phyloP scores from a whole-genome alignment of 2,329 filamentous ascomycete genomes.

The Claviceps sorghi region DNA sequence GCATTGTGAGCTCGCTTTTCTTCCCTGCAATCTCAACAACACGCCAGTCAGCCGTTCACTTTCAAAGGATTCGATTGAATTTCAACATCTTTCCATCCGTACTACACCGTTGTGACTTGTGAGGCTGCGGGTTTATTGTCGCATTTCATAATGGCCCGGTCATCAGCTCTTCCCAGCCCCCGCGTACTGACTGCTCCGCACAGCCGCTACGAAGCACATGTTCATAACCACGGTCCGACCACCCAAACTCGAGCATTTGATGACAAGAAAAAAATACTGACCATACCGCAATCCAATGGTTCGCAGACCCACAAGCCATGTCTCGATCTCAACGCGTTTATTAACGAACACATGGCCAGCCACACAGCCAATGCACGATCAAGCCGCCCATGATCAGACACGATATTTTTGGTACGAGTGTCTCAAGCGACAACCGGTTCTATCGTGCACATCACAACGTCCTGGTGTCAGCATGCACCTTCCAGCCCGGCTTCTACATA shows the following conservation, averaged over 20 bases:
- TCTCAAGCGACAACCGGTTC: constrained; percentile 7
- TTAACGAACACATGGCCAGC: constrained; percentile 23
- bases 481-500: background rate
- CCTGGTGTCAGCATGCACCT: background rate
- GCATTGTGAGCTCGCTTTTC: background rate
- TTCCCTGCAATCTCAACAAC: background rate
- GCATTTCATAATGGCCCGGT: background rate
- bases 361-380: constrained; percentile 12
- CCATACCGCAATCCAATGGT: background rate
- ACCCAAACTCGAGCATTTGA: no score
- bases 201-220: no score
- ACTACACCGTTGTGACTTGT: no score
- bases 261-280: background rate
- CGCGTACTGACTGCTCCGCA: background rate
- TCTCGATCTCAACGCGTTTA: constrained; percentile 19
- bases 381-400: constrained; percentile 4
- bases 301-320: constrained; percentile 15
- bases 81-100: no score
- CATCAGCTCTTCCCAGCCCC: background rate
- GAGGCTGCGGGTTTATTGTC: no score
- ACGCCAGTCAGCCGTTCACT: no score
- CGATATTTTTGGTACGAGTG: constrained; percentile 9
- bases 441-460: background rate
- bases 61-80: no score
- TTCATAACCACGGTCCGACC: background rate